These are phyloP conservation scores for Amylocystis lapponica DNA, from an alignment of 768 basidiomycete genomes.

Conservation along the genomic window DNA sequence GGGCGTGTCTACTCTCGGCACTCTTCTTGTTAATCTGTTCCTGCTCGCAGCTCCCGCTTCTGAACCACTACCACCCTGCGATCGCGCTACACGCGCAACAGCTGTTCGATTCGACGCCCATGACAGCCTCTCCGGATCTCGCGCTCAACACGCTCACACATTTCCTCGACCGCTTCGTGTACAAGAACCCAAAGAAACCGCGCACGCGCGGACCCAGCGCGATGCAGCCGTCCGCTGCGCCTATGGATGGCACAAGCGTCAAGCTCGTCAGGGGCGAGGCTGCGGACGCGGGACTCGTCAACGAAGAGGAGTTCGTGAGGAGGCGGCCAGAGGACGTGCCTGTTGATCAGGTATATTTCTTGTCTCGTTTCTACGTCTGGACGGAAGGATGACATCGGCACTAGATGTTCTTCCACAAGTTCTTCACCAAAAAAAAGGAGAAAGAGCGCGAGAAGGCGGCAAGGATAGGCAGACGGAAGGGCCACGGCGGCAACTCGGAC, in stretches of 20 bases:
- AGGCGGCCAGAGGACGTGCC: conserved; percentile 67
- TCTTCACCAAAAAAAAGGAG: conserved; percentile 69
- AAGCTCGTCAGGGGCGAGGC: conserved; percentile 65
- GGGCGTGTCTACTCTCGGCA: conserved; percentile 20
- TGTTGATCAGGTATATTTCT: conserved; percentile 68
- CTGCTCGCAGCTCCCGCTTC: conserved; percentile 51
- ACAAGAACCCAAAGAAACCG: conserved; percentile 86
- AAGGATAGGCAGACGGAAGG: conserved; percentile 44
- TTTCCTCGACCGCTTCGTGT: conserved; percentile 96
- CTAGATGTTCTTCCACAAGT: conserved; percentile 88
- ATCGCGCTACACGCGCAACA: conserved; percentile 82
- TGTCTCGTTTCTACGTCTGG: neutral
- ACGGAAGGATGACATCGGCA: too few relatives aligned
- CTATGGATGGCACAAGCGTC: conserved; percentile 56
- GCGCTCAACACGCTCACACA: conserved; percentile 89
- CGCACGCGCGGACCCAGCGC: conserved; percentile 73
- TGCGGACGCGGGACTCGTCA: conserved; percentile 38
- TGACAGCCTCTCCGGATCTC: conserved; percentile 84
- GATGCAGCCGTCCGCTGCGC: conserved; percentile 88
- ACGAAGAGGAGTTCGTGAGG: conserved; percentile 71
- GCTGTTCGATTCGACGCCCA: conserved; percentile 61
- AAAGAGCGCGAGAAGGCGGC: conserved; percentile 43
- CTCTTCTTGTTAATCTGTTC: neutral
- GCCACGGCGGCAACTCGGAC: conserved; percentile 29
- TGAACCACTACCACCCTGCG: conserved; percentile 87